phyloP scores from a whole-genome alignment of 2,329 filamentous ascomycete species.

The Podosphaera xanthii region DNA sequence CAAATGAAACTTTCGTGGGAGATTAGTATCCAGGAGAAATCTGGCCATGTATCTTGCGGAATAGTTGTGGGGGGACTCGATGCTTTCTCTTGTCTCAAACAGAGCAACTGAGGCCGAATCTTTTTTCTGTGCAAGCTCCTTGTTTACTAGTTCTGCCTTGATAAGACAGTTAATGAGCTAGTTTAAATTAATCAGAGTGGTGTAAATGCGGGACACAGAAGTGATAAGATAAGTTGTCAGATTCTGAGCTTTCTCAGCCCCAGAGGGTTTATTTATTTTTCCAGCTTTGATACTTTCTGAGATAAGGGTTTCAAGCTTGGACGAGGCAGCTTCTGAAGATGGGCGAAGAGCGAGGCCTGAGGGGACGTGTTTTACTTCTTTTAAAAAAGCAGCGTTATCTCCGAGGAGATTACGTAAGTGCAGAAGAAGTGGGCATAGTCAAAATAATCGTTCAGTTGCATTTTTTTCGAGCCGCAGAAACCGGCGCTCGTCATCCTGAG shows the following conservation, averaged over 20 bases:
- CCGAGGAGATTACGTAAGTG: not conserved
- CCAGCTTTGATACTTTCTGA: not conserved
- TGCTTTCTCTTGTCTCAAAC: not conserved
- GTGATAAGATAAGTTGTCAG: not conserved
- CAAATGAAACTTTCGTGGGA: not conserved
- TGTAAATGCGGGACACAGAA: not conserved
- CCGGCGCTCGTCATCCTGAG: not conserved
- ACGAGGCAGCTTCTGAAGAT: not conserved
- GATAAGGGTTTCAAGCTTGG: not conserved
- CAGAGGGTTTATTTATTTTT: not conserved
- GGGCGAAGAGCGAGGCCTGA: not conserved
- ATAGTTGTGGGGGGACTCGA: not conserved
- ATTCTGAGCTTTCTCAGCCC: not conserved
- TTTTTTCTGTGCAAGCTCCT: not conserved
- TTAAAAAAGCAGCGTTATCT: not conserved
- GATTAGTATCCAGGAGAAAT: not conserved
- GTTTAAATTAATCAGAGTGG: not conserved
- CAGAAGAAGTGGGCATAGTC: not conserved
- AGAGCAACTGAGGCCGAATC: not conserved
- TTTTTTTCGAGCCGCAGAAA: not conserved
- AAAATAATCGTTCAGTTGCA: not conserved
- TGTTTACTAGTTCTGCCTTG: not conserved
- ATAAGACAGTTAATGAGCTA: not conserved
- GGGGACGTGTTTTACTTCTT: not conserved
- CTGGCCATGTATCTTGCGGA: not conserved